Evolutionary conservation across 2,329 filamentous ascomycete species (phyloP).

Genomic region (Fusarium drepaniforme): DNA sequence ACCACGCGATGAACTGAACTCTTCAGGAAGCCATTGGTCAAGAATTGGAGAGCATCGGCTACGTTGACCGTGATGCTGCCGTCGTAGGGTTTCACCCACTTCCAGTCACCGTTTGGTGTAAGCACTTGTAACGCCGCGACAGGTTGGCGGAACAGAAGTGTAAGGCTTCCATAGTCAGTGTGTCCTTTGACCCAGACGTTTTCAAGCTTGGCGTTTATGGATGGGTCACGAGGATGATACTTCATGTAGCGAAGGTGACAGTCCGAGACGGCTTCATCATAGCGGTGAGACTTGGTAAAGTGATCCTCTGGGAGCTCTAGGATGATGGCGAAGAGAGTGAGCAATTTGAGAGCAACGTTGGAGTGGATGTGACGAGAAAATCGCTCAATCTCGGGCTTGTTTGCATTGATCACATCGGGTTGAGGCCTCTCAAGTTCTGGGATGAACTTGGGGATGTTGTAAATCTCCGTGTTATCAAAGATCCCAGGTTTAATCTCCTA

Average conservation of each 20-base stretch:
- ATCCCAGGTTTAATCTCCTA: not conserved
- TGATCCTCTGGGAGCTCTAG: not conserved
- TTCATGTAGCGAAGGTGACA: constrained; percentile 1
- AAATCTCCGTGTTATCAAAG: not conserved
- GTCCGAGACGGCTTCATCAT: not conserved
- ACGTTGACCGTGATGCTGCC: constrained; percentile 1
- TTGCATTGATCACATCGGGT: not conserved
- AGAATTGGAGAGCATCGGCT: constrained; percentile 1
- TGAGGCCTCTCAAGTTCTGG: not conserved
- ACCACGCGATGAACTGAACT: not conserved
- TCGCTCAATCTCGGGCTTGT: not conserved
- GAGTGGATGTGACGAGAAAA: not conserved
- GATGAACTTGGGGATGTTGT: not conserved
- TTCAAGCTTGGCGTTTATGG: not conserved
- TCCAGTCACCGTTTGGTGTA: not conserved
- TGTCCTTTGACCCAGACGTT: not conserved
- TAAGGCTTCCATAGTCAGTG: not conserved
- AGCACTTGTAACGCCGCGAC: not conserved
- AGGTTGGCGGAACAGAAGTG: not conserved
- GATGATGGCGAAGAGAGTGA: not conserved
- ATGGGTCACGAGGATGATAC: not conserved
- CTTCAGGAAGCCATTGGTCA: constrained; percentile 1
- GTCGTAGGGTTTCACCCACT: constrained; percentile 7
- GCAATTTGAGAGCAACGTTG: not conserved
- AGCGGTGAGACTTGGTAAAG: not conserved